A percentile compares a stretch with the other conserved stretches of the same genome.
Evolutionary conservation across 148 eudicot genomes (phyloP).

Genomic region (Cornus florida): DNA sequence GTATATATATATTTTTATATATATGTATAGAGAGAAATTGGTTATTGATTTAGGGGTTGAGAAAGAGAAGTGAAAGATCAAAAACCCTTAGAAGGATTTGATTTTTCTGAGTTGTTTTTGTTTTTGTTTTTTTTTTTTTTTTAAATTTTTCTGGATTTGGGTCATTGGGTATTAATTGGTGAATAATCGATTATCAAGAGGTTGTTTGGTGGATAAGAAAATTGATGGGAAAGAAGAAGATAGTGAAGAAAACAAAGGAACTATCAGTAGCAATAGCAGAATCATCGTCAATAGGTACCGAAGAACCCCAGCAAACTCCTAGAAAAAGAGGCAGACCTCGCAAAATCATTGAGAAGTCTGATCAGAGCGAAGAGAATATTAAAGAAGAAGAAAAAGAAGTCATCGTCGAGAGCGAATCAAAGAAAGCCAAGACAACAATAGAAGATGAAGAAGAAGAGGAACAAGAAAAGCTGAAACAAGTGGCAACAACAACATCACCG

Average conservation of each 20-base stretch:
- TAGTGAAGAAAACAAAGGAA: slow-evolving; percentile 35
- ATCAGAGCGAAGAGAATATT: not conserved
- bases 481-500: not conserved
- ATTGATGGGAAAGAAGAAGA: slow-evolving; percentile 44
- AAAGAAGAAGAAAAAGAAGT: slow-evolving; percentile 12
- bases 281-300: slow-evolving; percentile 27
- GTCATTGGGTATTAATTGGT: slow-evolving; percentile 8
- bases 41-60: not conserved
- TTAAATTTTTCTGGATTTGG: not conserved
- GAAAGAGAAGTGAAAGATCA: not conserved
- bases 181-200: not conserved
- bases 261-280: slow-evolving; percentile 37
- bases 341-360: slow-evolving; percentile 30
- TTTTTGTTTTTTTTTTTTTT: no score
- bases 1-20: no score
- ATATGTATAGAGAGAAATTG: not conserved
- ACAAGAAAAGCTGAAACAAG: not conserved
- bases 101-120: not conserved
- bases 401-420: not conserved
- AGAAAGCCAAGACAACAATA: slow-evolving; percentile 12
- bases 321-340: slow-evolving; percentile 53
- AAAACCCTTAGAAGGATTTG: not conserved
- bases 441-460: slow-evolving; percentile 8
- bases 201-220: not conserved
- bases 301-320: slow-evolving; percentile 17